Percentiles rank a stretch among this genome's conserved stretches.
Evolutionary conservation across 305 asterid genomes (phyloP).

Genomic region (Nicotiana rustica): DNA sequence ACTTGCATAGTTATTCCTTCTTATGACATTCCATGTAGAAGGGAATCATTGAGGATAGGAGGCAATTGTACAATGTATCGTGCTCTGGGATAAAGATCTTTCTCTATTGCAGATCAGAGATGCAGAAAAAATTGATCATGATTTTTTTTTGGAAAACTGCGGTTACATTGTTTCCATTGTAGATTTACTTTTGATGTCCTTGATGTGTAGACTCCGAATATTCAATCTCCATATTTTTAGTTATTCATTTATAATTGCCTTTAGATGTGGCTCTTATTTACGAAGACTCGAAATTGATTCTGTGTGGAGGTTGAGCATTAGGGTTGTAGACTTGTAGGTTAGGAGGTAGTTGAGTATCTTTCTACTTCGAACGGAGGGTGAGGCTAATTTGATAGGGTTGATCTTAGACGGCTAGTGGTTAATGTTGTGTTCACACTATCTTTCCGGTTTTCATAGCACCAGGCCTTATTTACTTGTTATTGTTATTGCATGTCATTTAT

Average conservation of each 20-base stretch:
- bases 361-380: no score
- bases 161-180: background rate
- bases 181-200: background rate
- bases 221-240: background rate
- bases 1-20: background rate
- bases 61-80: background rate
- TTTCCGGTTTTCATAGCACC: no score
- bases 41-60: background rate
- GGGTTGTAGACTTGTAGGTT: no score
- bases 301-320: background rate
- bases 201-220: background rate
- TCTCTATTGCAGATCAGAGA: constrained; percentile 5
- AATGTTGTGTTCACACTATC: no score
- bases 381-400: no score
- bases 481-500: no score
- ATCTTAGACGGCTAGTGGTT: no score
- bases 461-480: no score
- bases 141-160: background rate
- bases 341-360: no score
- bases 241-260: background rate
- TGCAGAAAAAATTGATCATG: background rate
- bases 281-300: background rate
- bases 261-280: background rate
- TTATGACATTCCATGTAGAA: background rate
- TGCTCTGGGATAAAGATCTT: background rate